These are phyloP conservation scores for Phytophthora agathidicida DNA, from an alignment of 352 stramenopile genomes.

Conservation along the genomic window DNA sequence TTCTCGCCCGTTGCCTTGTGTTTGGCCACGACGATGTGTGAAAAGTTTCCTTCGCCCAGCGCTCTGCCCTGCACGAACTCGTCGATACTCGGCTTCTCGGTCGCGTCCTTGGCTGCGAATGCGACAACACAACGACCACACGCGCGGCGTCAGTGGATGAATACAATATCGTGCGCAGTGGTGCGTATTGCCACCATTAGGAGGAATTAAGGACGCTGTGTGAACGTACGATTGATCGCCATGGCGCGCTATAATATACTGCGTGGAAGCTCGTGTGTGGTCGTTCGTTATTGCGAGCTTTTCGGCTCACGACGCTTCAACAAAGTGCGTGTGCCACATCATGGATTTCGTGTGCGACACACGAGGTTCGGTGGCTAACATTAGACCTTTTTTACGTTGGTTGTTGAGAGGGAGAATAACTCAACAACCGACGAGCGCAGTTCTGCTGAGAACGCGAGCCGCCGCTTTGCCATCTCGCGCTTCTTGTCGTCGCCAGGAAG, in stretches of 20 bases:
- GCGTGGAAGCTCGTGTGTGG: too few species aligned
- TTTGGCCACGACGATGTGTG: slow-evolving; percentile 87
- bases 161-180: neutral
- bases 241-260: too few species aligned
- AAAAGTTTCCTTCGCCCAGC: slow-evolving; percentile 95
- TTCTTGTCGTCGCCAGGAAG: slow-evolving; percentile 25
- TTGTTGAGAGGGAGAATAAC: slow-evolving; percentile 38
- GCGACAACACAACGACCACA: slow-evolving; percentile 13
- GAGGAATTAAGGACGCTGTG: neutral
- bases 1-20: slow-evolving; percentile 91
- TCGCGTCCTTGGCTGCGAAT: slow-evolving; percentile 69
- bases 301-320: slow-evolving; percentile 24
- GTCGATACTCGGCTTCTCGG: slow-evolving; percentile 74
- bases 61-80: slow-evolving; percentile 68
- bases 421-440: slow-evolving; percentile 36
- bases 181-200: neutral
- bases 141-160: neutral
- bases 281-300: slow-evolving; percentile 6
- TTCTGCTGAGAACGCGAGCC: slow-evolving; percentile 37
- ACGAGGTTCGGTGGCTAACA: slow-evolving; percentile 11
- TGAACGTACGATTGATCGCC: slow-evolving; percentile 24
- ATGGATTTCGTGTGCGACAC: slow-evolving; percentile 3
- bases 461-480: slow-evolving; percentile 24
- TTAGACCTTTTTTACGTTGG: slow-evolving; percentile 37
- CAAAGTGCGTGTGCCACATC: neutral